These are phyloP conservation scores for Prunus persica DNA, from an alignment of 306 rosid species.

Conservation along the genomic window Prunus_persica_NCBIv2 NC_034011.1:1571501-1572000, in stretches of 20 bases:
- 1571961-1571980: background rate
- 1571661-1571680: background rate
- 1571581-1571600: background rate
- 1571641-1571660: background rate
- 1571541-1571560: background rate
- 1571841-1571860: background rate
- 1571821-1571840: background rate
- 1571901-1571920: background rate
- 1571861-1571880: background rate
- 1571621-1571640: constrained; percentile 8
- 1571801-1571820: background rate
- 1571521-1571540: background rate
- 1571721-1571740: constrained; percentile 18
- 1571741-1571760: background rate
- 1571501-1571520: background rate
- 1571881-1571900: background rate
- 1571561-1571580: background rate
- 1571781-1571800: constrained; percentile 12
- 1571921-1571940: background rate
- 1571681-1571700: background rate
- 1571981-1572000: background rate
- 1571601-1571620: background rate
- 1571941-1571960: background rate
- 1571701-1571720: background rate
- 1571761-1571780: background rate